Base-by-base conservation (phyloP, 495 filamentous ascomycete species). In the Podospora sp. region DNA sequence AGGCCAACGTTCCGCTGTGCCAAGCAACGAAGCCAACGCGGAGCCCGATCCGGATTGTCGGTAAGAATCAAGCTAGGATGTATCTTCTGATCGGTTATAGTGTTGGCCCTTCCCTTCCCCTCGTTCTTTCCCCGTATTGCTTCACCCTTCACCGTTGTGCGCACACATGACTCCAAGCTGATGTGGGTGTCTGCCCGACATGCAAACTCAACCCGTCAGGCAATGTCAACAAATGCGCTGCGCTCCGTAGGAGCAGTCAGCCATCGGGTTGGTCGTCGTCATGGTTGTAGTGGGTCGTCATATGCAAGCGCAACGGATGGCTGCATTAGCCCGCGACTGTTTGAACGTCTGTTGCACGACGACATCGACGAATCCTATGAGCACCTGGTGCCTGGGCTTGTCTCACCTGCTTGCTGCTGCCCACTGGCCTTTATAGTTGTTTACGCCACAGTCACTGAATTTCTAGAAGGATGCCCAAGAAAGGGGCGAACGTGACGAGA, bases 251-350 rank as follows among this genome's bases (percentile, higher is more conserved):
- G 11, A 29, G 12, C 24, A 59, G n/a, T 21, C 25, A 16, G 21
- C 11, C 61, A 9, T 61, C 18, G 65, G 22, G 24, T 33, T 59
- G 62, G 65, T 64, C 69, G 62, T 67, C 49, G 58, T 16, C 25
- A 21, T 14, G 40, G 40, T 46, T 11, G 40, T 46, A 11, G 40
- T 46, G 63, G 51, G 25, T 27, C 25, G 22, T 14, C 21, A 66
- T 46, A 52, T 73, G 69, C 69, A 66, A n/a, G 65, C 68, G 62
- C 40, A 14, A 35, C 76, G 79, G 80, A 63, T 74, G 72, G 65
- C 69, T 73, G 77, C 79, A 81, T 79, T 80, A 79, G 80, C 65
- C 63, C 65, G 67, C 71, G 73, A 68, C 78, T 81, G 80, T 81
- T 82, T 81, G 80, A 78, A 79, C 78, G 66, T 79, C 77, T 74